Evolutionary conservation across 257 asterid genomes (phyloP), one percentile per base, ranked within the genome.

Genomic region (Rauvolfia tetraphylla): DNA sequence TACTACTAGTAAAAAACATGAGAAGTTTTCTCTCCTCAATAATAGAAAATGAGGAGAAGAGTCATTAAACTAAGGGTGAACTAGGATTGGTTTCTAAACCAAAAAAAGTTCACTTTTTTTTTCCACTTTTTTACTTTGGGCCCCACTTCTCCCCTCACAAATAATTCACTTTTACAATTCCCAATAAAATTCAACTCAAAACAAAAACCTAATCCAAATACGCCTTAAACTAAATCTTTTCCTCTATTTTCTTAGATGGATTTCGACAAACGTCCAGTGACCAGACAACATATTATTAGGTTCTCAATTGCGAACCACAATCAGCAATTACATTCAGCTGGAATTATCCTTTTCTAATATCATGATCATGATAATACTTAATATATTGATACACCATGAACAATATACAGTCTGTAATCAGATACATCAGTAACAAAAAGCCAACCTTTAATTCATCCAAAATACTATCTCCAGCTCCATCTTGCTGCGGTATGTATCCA

Each of bases 401-500:
- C 39, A 3, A 25, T 22, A 33, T 36, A 33, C 14, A 12, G 12
- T 58, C 17, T 44, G 57, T 15, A 42, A 27, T 56, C 69, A 56
- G 23, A 34, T 63, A 65, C 8, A 36, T 36, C 20, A 59, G 39
- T 27, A 42, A 33, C 29, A 83, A 54, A 77, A 49, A 20, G 56
- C 66, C 58, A 76, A 89, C 98, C 95, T 94, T 87, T 53, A 80
- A 67, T 54, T 77, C 90, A 78, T 85, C 86, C 72, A 88, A 78
- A 66, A 78, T 75, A 59, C 79, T 58, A 74, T 90, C 96, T 41
- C 89, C 92, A 68, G 98, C 91, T 76, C 98, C 98, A 86, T 94
- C 98, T 85, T 90, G 98, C 82, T 94, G 98, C 29, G 98, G 98
- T 81, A 94, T 94, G 85, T 86, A 88, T 75, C 95, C 96, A 74